Evolutionary conservation across 2,329 filamentous ascomycete species (phyloP), one percentile per base, ranked within the genome.

Genomic region (Sclerotiophoma versabilis): DNA sequence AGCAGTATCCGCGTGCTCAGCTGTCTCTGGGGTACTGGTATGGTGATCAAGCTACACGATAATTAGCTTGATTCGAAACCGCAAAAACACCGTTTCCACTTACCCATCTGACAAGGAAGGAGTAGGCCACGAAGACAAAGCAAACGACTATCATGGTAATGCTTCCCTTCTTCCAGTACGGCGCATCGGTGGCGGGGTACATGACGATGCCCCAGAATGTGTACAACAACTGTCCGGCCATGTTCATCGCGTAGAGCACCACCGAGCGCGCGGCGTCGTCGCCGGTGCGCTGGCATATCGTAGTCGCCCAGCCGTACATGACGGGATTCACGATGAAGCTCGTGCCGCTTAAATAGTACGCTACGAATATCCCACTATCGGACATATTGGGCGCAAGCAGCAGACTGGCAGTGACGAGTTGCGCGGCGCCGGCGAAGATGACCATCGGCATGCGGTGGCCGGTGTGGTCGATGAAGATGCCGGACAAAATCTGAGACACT

Each of bases 131-230:
- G 8, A 64, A 66, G 1, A 57, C 60, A 45, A 62, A 60, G 12
- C 53, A 53, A 2, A 66, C 66, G 10, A 65, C 62, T 15, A 76
- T 57, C 71, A 76, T 75, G 5, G 72, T 62, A 20, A 76, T 73
- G 1, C 59, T 64, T 0, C 74, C 74, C 44, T 74, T 76, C 33
- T 59, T 70, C 68, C 77, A 79, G 49, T 79, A 78, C 0, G 77
- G 76, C 0, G 72, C 76, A 54, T 79, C 74, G 1, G 69, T 71
- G 2, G 76, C 77, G 10, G 75, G 66, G 43, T 79, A 80, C 30
- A 80, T 59, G 0, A 72, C 66, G 4, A 80, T 78, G 0, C 77
- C 78, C 77, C 77, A 80, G 46, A 77, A 80, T 0, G 78, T 79
- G 51, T 75, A 80, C 27, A 80, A 42, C 0, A 75, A 52, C 48